Evolutionary conservation across 352 stramenopile species (phyloP).

Genomic region (Aphanomyces invadans): DNA sequence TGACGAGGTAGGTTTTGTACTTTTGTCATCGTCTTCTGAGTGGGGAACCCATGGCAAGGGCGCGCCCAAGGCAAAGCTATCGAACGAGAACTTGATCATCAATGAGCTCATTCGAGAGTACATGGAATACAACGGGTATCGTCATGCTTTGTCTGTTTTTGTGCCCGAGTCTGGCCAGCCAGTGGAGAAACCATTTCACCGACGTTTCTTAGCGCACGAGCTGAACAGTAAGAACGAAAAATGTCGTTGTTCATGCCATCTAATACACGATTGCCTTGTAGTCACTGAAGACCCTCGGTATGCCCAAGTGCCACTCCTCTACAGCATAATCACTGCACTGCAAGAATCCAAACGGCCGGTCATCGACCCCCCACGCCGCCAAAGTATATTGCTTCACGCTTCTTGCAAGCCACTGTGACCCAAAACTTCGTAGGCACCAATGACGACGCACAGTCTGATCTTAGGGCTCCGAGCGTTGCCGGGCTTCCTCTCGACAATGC

Average conservation of each 20-base stretch:
- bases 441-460: not conserved
- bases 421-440: not conserved
- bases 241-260: not conserved
- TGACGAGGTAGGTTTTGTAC: slow-evolving; percentile 43
- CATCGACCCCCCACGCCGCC: too few species aligned
- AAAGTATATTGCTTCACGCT: too few species aligned
- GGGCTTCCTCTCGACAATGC: not conserved
- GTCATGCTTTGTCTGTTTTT: slow-evolving; percentile 82
- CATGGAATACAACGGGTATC: slow-evolving; percentile 91
- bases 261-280: slow-evolving; percentile 25
- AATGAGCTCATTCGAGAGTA: slow-evolving; percentile 94
- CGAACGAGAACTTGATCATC: slow-evolving; percentile 90
- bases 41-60: slow-evolving; percentile 10
- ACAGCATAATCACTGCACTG: slow-evolving; percentile 55
- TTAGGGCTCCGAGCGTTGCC: not conserved
- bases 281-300: slow-evolving; percentile 60
- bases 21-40: not conserved
- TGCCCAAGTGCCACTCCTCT: slow-evolving; percentile 69
- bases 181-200: slow-evolving; percentile 64
- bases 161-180: slow-evolving; percentile 77
- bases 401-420: too few species aligned
- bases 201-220: slow-evolving; percentile 74
- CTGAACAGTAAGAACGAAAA: slow-evolving; percentile 41
- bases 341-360: slow-evolving; percentile 15
- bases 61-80: slow-evolving; percentile 69